Evolutionary conservation across 257 asterid genomes (phyloP).

Genomic region (Fraxinus americana): DNA sequence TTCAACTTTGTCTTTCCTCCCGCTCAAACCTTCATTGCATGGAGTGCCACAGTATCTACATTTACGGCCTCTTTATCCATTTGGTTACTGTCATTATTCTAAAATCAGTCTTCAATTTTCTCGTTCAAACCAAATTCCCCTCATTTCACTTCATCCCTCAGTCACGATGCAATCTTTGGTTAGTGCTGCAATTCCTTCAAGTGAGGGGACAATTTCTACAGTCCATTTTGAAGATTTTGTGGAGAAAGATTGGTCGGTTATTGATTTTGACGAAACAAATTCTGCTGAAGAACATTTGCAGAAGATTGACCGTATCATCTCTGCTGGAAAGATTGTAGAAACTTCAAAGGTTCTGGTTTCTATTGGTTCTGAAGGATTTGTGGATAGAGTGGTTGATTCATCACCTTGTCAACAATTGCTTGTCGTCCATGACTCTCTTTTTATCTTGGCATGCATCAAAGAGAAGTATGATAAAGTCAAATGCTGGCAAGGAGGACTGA

Average conservation of each 20-base stretch:
- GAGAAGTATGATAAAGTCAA: slow-evolving; percentile 67
- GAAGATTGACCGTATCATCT: slow-evolving; percentile 57
- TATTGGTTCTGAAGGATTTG: slow-evolving; percentile 73
- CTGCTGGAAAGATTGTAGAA: slow-evolving; percentile 54
- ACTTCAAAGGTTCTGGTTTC: slow-evolving; percentile 72
- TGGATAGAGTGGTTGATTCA: slow-evolving; percentile 58
- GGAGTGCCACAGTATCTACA: slow-evolving; percentile 21
- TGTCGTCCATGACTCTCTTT: slow-evolving; percentile 73
- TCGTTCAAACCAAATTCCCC: slow-evolving; percentile 26
- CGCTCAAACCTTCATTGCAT: slow-evolving; percentile 28
- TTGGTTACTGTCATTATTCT: slow-evolving; percentile 15
- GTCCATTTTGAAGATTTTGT: slow-evolving; percentile 60
- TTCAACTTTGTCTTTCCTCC: slow-evolving; percentile 37
- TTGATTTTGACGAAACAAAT: slow-evolving; percentile 45
- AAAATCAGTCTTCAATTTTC: slow-evolving; percentile 20
- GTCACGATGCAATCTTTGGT: slow-evolving; percentile 20
- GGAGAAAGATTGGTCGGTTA: slow-evolving; percentile 85
- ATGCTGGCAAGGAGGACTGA: slow-evolving; percentile 92
- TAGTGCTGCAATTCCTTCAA: slow-evolving; percentile 34
- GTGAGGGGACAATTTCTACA: slow-evolving; percentile 48
- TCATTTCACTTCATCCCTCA: slow-evolving; percentile 18
- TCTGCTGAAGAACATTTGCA: slow-evolving; percentile 44
- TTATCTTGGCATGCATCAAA: slow-evolving; percentile 73
- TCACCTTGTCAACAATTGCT: slow-evolving; percentile 60
- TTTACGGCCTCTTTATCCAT: slow-evolving; percentile 17